These are phyloP conservation scores for Diaporthe caulivora DNA, from an alignment of 2,329 filamentous ascomycete genomes.

Conservation along the genomic window DNA sequence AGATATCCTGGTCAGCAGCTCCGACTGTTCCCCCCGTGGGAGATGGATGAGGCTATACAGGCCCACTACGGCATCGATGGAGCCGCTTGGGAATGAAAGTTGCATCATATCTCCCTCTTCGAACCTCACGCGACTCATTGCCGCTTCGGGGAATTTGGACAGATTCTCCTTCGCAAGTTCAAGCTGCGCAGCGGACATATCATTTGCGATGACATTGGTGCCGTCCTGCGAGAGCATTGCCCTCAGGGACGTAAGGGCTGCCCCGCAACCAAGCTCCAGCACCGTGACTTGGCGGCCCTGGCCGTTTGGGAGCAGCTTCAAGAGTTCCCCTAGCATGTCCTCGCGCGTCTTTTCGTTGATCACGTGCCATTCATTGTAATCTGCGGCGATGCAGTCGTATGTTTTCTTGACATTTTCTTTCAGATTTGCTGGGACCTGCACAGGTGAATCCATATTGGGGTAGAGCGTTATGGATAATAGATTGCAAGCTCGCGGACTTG, in stretches of 20 bases:
- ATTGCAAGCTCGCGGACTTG: no score
- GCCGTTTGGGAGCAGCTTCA: conserved; percentile 43
- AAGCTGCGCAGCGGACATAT: conserved; percentile 56
- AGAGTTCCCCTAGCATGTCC: conserved; percentile 50
- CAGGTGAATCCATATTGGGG: neutral
- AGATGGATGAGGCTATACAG: conserved; percentile 70
- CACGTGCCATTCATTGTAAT: conserved; percentile 56
- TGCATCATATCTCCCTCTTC: conserved; percentile 22
- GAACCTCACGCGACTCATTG: conserved; percentile 12
- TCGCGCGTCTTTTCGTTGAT: conserved; percentile 48
- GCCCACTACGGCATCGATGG: conserved; percentile 62
- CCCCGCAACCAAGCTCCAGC: conserved; percentile 59
- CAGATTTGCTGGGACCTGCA: conserved; percentile 43
- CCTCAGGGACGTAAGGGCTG: conserved; percentile 52
- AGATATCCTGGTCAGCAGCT: conserved; percentile 57
- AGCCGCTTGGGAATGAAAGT: conserved; percentile 47
- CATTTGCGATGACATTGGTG: conserved; percentile 51
- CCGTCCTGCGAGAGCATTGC: conserved; percentile 46
- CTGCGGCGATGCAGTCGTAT: conserved; percentile 54
- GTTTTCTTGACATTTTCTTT: conserved; percentile 54
- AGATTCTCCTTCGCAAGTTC: conserved; percentile 47
- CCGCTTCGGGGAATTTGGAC: neutral
- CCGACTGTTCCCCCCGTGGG: conserved; percentile 62
- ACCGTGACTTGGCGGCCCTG: conserved; percentile 37
- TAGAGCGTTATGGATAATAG: no score